Percentiles rank a stretch among this genome's conserved stretches.
phyloP scores from a whole-genome alignment of 345 rosid species.

The Gossypium stocksii region DNA sequence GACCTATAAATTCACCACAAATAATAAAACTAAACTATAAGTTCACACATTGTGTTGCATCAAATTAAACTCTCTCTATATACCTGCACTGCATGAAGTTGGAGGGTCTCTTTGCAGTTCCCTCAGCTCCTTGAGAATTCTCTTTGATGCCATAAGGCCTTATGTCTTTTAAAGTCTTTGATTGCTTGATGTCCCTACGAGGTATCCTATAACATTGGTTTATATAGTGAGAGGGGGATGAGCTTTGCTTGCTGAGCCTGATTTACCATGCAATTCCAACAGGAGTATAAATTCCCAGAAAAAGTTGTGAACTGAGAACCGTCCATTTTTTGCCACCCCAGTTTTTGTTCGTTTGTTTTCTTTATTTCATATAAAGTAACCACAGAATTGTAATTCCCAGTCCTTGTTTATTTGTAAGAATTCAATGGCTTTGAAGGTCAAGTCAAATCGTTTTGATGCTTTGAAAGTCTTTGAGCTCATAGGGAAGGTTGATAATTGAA shows the following conservation, averaged over 20 bases:
- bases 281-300: conserved; percentile 16
- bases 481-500: background rate
- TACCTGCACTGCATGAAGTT: conserved; percentile 16
- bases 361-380: background rate
- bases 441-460: background rate
- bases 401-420: background rate
- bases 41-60: background rate
- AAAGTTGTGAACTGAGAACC: conserved; percentile 1
- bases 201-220: background rate
- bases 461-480: background rate
- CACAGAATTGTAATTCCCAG: background rate
- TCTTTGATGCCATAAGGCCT: conserved; percentile 5
- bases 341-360: background rate
- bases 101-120: conserved; percentile 17
- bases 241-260: background rate
- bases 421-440: background rate
- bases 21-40: background rate
- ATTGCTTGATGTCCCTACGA: too few relatives aligned
- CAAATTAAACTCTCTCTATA: background rate
- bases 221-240: background rate
- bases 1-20: conserved; percentile 33
- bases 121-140: conserved; percentile 16
- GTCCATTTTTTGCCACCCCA: background rate
- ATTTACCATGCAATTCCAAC: background rate
- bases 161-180: too few relatives aligned